A percentile compares a stretch with the other conserved stretches of the same genome.
Conservation (phyloP, 164 flowering plant genomes). For the Nymphaea thermarum region DNA sequence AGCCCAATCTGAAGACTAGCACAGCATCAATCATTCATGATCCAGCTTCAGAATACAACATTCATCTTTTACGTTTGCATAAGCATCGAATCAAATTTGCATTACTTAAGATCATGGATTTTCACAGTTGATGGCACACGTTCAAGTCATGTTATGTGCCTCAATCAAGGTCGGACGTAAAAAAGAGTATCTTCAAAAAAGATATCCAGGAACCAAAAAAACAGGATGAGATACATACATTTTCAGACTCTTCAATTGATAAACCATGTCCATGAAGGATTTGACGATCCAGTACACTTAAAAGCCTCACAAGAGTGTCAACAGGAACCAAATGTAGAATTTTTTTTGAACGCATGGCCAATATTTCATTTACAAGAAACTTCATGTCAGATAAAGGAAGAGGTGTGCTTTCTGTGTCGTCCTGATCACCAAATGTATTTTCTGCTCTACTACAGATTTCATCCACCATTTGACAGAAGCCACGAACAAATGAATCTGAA, state of each 20-base stretch:
- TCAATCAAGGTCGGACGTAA: too few species aligned
- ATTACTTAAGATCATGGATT: too few species aligned
- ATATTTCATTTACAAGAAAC: slow-evolving; percentile 56
- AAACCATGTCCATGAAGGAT: slow-evolving; percentile 84
- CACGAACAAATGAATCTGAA: slow-evolving; percentile 43
- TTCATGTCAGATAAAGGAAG: slow-evolving; percentile 52
- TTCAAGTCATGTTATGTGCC: too few species aligned
- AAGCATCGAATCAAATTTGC: too few species aligned
- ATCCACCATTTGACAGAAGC: slow-evolving; percentile 62
- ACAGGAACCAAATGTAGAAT: slow-evolving; percentile 74
- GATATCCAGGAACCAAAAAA: background rate
- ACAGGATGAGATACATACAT: slow-evolving; percentile 37
- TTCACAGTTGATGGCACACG: too few species aligned
- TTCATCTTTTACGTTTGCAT: too few species aligned
- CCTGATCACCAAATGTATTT: slow-evolving; percentile 52
- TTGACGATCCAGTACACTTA: slow-evolving; percentile 74
- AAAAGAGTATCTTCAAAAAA: too few species aligned
- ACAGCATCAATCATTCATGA: too few species aligned
- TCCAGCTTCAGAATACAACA: too few species aligned
- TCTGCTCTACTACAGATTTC: slow-evolving; percentile 70
- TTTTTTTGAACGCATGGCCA: slow-evolving; percentile 55
- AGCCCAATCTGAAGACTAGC: too few species aligned
- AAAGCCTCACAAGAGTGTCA: slow-evolving; percentile 52
- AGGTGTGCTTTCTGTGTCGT: slow-evolving; percentile 58
- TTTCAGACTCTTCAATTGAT: slow-evolving; percentile 61